Base-by-base conservation (phyloP, 116 monocot species). In the Zostera marina region DNA sequence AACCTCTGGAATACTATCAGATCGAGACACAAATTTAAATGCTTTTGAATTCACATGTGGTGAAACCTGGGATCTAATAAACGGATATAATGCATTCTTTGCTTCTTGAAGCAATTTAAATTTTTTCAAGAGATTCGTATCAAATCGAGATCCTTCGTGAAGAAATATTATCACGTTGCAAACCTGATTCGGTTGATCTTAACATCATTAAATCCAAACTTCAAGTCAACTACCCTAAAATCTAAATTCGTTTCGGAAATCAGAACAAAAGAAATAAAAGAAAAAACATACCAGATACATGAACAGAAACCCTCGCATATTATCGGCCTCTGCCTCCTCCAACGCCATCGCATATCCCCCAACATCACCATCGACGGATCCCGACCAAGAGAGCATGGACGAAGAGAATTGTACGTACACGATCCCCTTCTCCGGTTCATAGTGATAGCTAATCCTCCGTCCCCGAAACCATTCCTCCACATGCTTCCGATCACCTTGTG, bases 111-210 rank as follows among this genome's bases (percentile, higher is more conserved):
- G 75, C 49, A 87, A 54, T 58, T 91, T 77, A 16, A 91, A 76
- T 52, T 68, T 99, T 65, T 87, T 79, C 64, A 99, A 53, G 41
- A 86, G 62, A 45, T 81, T 68, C 22, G 81, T 78, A 58, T 91
- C 77, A 57, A 99, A 81, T 48, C 74, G 67, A 21, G 63, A 49
- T 41, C 91, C 83, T 42, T 99, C 83, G 7, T 91, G 86, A 56
- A 99, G 67, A 77, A 87, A 84, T 42, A 99, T 64, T 15, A 99
- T 73, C 32, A 99, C 77, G 72, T 99, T 91, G 72, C 99, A 99
- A 17, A 99, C 87, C 99, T 99, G 73, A 44, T 61, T 52, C 39
- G 61, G 47, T 17, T 14, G 61, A 61, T 17, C 23, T 26, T 26
- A 7, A 25, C 21, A 9, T 10, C 8, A 25, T 46, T 61, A 25